Evolutionary conservation across 129 eudicot species (phyloP).

Genomic region (Deinandra increscens): DNA sequence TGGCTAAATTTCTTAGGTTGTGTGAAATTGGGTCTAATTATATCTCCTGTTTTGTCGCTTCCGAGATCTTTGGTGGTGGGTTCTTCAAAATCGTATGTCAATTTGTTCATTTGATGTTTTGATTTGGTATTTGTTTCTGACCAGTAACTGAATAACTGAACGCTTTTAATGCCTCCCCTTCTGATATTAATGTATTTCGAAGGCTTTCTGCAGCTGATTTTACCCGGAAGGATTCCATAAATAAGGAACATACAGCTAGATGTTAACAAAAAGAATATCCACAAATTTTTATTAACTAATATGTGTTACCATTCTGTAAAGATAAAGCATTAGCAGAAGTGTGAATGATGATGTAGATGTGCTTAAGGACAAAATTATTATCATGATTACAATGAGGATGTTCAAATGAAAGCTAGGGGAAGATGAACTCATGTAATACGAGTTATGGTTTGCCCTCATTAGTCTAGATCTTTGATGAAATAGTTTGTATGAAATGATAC

Average conservation of each 20-base stretch:
- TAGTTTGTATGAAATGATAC: not conserved
- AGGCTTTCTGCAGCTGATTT: constrained; percentile 65
- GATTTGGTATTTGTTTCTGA: too few relatives aligned
- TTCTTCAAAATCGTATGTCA: too few relatives aligned
- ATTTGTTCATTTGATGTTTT: too few relatives aligned
- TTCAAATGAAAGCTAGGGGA: not conserved
- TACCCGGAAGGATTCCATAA: constrained; percentile 37
- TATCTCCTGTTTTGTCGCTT: too few relatives aligned
- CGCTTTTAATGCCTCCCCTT: constrained; percentile 49
- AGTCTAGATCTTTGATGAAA: constrained; percentile 2
- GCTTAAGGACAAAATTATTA: too few relatives aligned
- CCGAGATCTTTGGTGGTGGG: too few relatives aligned
- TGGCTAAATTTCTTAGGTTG: too few relatives aligned
- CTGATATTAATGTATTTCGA: constrained; percentile 47
- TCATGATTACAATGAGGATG: not conserved
- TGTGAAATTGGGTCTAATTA: too few relatives aligned
- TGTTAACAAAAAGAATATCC: constrained; percentile 5
- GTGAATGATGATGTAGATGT: not conserved
- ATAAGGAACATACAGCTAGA: constrained; percentile 17
- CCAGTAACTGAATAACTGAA: constrained; percentile 65
- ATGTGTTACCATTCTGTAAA: not conserved
- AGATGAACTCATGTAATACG: not conserved
- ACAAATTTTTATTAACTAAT: not conserved
- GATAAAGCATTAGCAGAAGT: constrained; percentile 1
- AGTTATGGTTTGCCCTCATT: not conserved